Evolutionary conservation across 176 grass and related monocot species (phyloP).

Genomic region (Bothriochloa decipiens): DNA sequence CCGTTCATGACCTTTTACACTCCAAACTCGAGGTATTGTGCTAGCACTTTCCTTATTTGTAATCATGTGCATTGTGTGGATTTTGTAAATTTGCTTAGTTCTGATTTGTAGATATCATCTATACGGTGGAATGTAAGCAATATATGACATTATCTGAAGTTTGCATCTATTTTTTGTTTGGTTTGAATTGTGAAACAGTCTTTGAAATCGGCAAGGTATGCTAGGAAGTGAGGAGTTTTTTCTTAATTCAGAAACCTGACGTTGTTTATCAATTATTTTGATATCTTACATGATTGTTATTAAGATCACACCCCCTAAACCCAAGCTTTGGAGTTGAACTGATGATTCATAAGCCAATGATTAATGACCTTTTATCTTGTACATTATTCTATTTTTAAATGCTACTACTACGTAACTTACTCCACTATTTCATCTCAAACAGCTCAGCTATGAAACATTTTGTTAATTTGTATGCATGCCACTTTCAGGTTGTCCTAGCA

Average conservation of each 20-base stretch:
- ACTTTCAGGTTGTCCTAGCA: background rate
- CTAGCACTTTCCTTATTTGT: too few relatives aligned
- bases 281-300: background rate
- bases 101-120: too few relatives aligned
- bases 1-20: constrained; percentile 11
- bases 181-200: background rate
- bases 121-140: background rate
- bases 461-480: background rate
- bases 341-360: background rate
- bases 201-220: background rate
- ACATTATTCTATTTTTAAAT: too few relatives aligned
- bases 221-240: background rate
- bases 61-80: too few relatives aligned
- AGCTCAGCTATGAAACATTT: background rate
- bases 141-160: background rate
- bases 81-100: too few relatives aligned
- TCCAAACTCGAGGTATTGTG: background rate
- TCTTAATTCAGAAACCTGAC: background rate
- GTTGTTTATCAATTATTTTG: background rate
- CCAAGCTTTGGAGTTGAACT: background rate
- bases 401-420: background rate
- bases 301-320: background rate
- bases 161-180: background rate
- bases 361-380: background rate
- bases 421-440: background rate